Evolutionary conservation across 2,329 filamentous ascomycete genomes (phyloP), one percentile per base, ranked within the genome.

Genomic region (Claviceps sp.): DNA sequence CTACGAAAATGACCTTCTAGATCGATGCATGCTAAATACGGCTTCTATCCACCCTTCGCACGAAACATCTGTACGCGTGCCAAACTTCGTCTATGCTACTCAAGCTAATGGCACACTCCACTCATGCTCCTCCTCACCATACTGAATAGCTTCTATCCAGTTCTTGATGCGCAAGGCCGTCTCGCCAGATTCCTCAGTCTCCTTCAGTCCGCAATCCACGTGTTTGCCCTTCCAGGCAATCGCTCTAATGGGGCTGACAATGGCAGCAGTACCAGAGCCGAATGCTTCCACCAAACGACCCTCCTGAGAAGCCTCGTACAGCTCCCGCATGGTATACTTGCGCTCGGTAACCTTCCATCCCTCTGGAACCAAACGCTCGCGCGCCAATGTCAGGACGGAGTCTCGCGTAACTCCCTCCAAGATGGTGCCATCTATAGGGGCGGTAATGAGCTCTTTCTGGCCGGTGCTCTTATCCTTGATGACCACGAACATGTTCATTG

Each of bases 401-500:
- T 98, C 91, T 59, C 93, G 78, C 11, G 90, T 96, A 6, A 98
- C 89, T 61, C 93, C 93, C 70, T 94, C 89, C 46, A 98, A 78
- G 59, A 98, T 98, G 34, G 91, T 98, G 49, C 93, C 93, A 67
- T 98, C 93, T 14, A 98, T 78, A 24, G 93, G 93, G 40, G 91
- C 89, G n/a, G 93, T 98, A 62, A 96, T 68, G 50, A 98, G 79
- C 74, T 96, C 90, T 64, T 90, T 91, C 72, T 90, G 79, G 7
- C 91, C 93, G 13, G 89, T 93, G 67, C 87, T 77, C 76, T 87
- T 87, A 74, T 94, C 82, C 72, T 82, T 82, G 61, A 97, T 71
- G 43, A 86, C 90, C 36, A 85, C 84, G 63, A 97, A 98, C 67
- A 98, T 82, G 72, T 98, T 98, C 93, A 98, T 98, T 53, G 93